Percentiles rank a stretch among this genome's conserved stretches.
These are phyloP conservation scores for Gloeostereum incarnatum DNA, from an alignment of 768 basidiomycete genomes.

Conservation along the genomic window DNA sequence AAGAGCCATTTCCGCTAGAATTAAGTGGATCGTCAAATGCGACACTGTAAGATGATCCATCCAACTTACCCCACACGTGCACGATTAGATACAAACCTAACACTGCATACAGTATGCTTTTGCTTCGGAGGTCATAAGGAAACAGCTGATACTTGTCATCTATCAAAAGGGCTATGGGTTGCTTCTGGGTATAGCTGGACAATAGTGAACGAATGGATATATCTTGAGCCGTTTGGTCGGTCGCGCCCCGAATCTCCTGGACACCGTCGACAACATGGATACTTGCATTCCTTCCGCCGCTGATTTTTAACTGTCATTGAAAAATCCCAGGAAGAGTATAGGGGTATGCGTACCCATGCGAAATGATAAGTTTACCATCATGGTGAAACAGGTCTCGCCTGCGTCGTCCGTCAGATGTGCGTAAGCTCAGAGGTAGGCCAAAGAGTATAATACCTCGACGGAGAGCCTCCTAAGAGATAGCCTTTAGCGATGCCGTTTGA, in stretches of 20 bases:
- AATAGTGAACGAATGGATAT: conserved; percentile 65
- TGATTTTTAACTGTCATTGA: conserved; percentile 12
- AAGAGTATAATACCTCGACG: conserved; percentile 42
- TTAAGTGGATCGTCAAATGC: conserved; percentile 1
- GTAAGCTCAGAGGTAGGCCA: conserved; percentile 2
- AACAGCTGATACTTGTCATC: conserved; percentile 70
- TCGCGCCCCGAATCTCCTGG: conserved; percentile 30
- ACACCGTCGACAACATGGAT: conserved; percentile 32
- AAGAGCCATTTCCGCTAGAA: conserved; percentile 54
- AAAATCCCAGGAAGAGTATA: background rate
- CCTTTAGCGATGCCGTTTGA: conserved; percentile 53
- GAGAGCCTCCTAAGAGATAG: conserved; percentile 66
- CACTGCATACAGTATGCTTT: conserved; percentile 41
- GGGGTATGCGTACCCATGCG: conserved; percentile 59
- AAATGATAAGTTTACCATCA: conserved; percentile 64
- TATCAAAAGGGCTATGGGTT: conserved; percentile 61
- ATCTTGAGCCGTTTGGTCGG: conserved; percentile 61
- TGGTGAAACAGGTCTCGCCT: conserved; percentile 67
- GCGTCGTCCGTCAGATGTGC: conserved; percentile 6
- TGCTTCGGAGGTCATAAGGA: conserved; percentile 53
- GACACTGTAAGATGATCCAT: conserved; percentile 5
- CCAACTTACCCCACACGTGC: conserved; percentile 55
- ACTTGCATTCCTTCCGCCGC: conserved; percentile 65
- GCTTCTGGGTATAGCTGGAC: conserved; percentile 39
- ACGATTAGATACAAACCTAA: conserved; percentile 58